phyloP scores from a whole-genome alignment of 768 basidiomycete species.

The Xanthoconium purpureum region DNA sequence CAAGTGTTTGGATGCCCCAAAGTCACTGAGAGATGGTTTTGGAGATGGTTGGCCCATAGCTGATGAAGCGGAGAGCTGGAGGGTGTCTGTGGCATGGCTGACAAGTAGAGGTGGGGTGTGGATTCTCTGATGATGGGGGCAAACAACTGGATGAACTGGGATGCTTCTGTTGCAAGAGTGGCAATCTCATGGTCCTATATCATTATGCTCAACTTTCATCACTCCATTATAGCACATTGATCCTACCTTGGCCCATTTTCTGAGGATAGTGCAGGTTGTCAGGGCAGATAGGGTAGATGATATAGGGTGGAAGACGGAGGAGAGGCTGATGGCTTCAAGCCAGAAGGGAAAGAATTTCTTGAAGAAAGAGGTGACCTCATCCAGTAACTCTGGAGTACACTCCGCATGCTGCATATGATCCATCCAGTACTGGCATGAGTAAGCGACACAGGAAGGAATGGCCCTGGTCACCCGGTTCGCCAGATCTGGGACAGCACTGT shows the following conservation, averaged over 20 bases:
- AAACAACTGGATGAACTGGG: slow-evolving; percentile 33
- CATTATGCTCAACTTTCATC: background rate
- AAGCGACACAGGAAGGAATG: slow-evolving; percentile 33
- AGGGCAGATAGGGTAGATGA: slow-evolving; percentile 9
- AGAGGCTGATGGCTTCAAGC: slow-evolving; percentile 36
- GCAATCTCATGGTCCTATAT: slow-evolving; percentile 13
- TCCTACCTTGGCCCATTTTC: slow-evolving; percentile 20
- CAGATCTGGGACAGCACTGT: slow-evolving; percentile 25
- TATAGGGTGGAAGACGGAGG: slow-evolving; percentile 3
- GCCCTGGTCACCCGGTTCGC: slow-evolving; percentile 10
- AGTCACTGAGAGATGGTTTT: slow-evolving; percentile 11
- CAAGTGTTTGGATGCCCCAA: slow-evolving; percentile 8
- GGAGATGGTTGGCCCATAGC: slow-evolving; percentile 21
- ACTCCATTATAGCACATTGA: background rate
- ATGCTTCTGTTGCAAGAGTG: slow-evolving; percentile 23
- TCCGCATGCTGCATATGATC: slow-evolving; percentile 22
- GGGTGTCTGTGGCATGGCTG: slow-evolving; percentile 37
- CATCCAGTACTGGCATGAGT: slow-evolving; percentile 39
- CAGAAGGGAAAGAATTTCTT: slow-evolving; percentile 33
- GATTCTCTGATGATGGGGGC: slow-evolving; percentile 28
- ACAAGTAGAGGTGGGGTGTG: slow-evolving; percentile 39
- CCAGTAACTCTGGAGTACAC: slow-evolving; percentile 14
- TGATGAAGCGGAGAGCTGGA: slow-evolving; percentile 21
- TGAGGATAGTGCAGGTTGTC: slow-evolving; percentile 5
- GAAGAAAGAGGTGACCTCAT: slow-evolving; percentile 20